These are phyloP conservation scores for Calonectria fujianensis DNA, from an alignment of 2,329 filamentous ascomycete genomes.

Conservation along the genomic window DNA sequence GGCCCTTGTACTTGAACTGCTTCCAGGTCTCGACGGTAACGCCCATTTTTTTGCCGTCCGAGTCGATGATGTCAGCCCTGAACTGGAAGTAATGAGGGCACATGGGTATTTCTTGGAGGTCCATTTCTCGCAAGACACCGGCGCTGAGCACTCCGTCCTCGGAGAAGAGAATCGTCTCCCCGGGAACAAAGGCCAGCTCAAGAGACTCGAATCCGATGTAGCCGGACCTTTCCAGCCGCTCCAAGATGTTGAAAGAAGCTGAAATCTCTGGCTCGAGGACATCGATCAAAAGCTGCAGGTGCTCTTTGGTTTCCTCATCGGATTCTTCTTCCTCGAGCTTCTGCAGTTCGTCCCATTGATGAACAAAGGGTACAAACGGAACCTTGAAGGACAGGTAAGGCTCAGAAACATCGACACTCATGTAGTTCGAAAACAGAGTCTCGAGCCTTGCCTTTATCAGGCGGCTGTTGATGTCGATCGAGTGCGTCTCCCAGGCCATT, in stretches of 20 bases:
- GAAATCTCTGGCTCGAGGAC: background rate
- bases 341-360: constrained; percentile 29
- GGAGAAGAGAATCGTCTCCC: background rate
- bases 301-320: background rate
- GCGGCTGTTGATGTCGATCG: constrained; percentile 34
- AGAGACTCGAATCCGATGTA: background rate
- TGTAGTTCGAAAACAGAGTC: background rate
- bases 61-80: background rate
- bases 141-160: background rate
- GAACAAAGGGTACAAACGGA: constrained; percentile 26
- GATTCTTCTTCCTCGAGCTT: background rate
- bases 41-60: background rate
- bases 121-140: background rate
- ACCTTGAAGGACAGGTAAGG: background rate
- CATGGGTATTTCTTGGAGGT: background rate
- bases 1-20: background rate
- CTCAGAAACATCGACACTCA: background rate
- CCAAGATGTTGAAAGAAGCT: background rate
- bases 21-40: background rate
- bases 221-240: background rate
- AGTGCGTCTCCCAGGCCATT: background rate
- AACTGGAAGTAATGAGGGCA: background rate
- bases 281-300: background rate
- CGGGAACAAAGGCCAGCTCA: background rate
- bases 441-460: background rate